These are phyloP conservation scores for Boletus rufocinnamomeus DNA, from an alignment of 768 basidiomycete species.

Conservation along the genomic window DNA sequence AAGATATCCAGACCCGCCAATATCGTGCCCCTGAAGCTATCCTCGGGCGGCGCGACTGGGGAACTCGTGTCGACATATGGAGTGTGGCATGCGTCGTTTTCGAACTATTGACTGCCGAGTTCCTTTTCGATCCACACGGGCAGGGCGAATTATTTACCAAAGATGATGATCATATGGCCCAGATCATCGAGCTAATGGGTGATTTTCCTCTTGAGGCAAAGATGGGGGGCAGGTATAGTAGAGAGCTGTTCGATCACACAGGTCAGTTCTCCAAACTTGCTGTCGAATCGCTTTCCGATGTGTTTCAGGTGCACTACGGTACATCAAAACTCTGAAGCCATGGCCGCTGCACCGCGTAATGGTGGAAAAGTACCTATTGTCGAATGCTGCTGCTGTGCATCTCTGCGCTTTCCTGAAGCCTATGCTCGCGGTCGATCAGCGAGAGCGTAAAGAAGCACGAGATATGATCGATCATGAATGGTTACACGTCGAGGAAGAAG, in stretches of 20 bases:
- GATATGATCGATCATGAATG: slow-evolving; percentile 78
- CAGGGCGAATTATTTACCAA: slow-evolving; percentile 82
- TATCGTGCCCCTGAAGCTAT: slow-evolving; percentile 96
- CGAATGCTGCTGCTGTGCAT: slow-evolving; percentile 53
- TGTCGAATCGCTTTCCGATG: slow-evolving; percentile 7
- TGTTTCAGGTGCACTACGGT: slow-evolving; percentile 60
- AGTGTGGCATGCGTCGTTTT: slow-evolving; percentile 90
- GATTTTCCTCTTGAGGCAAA: slow-evolving; percentile 73
- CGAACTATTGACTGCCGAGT: slow-evolving; percentile 89
- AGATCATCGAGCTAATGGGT: slow-evolving; percentile 89
- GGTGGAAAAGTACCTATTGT: slow-evolving; percentile 84
- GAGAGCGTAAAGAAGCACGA: slow-evolving; percentile 65
- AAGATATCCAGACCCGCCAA: slow-evolving; percentile 96
- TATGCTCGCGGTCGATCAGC: slow-evolving; percentile 74
- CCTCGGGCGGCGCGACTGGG: slow-evolving; percentile 85
- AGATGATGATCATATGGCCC: slow-evolving; percentile 96
- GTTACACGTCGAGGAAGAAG: slow-evolving; percentile 49
- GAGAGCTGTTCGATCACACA: slow-evolving; percentile 78
- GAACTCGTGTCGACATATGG: slow-evolving; percentile 85
- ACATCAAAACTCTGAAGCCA: slow-evolving; percentile 71
- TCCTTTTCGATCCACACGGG: slow-evolving; percentile 86
- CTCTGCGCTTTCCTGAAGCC: slow-evolving; percentile 72
- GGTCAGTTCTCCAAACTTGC: slow-evolving; percentile 42
- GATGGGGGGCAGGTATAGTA: slow-evolving; percentile 81
- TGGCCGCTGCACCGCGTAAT: slow-evolving; percentile 86